phyloP scores from a whole-genome alignment of 129 eudicot species.

The Flaveria sonorensis region DNA sequence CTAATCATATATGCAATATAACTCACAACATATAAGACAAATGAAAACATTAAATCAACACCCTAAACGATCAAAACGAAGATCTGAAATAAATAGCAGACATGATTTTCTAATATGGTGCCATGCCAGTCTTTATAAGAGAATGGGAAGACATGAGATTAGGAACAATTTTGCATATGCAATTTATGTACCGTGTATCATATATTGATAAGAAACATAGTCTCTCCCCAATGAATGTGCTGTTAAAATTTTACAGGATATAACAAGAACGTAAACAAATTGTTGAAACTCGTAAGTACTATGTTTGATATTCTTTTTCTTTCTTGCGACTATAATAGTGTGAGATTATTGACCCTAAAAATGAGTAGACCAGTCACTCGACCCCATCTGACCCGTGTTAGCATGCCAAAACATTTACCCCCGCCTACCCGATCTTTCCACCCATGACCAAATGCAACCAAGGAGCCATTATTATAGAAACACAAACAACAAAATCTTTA shows the following conservation, averaged over 20 bases:
- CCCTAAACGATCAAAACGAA: background rate
- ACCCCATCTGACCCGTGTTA: background rate
- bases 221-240: background rate
- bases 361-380: background rate
- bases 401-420: background rate
- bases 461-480: slow-evolving; percentile 5
- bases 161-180: background rate
- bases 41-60: slow-evolving; percentile 2
- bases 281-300: background rate
- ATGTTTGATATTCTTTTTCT: background rate
- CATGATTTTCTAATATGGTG: background rate
- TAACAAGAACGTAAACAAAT: background rate
- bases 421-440: background rate
- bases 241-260: background rate
- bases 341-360: background rate
- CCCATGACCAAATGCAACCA: background rate
- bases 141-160: background rate
- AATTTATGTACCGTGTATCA: background rate
- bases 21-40: slow-evolving; percentile 16
- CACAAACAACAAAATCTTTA: slow-evolving; percentile 25
- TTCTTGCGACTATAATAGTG: background rate
- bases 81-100: background rate
- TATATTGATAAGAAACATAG: background rate
- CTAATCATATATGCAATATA: background rate
- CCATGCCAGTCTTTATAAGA: background rate